Conservation (phyloP, 164 flowering plant genomes). For the Macadamia tetraphylla region DNA sequence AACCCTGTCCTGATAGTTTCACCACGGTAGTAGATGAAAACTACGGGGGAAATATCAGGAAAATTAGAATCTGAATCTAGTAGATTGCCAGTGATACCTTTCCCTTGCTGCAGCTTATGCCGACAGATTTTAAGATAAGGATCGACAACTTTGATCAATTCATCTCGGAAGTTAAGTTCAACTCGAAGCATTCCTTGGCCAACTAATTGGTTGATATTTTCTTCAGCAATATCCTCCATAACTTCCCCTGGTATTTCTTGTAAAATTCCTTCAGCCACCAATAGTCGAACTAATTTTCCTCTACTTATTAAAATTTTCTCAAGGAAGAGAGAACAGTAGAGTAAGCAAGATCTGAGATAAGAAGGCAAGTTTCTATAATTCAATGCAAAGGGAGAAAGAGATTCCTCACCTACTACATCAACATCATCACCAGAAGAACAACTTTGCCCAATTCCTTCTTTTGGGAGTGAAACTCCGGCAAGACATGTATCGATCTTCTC, state of each 20-base stretch:
- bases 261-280: too few species aligned
- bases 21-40: conserved; percentile 10
- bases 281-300: conserved; percentile 23
- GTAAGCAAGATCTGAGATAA: conserved; percentile 14
- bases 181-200: conserved; percentile 25
- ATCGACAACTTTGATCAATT: conserved; percentile 3
- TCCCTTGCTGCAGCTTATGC: not conserved
- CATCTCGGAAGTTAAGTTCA: too few species aligned
- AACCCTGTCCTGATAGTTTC: conserved; percentile 8
- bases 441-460: too few species aligned
- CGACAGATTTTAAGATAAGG: conserved; percentile 7
- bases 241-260: too few species aligned
- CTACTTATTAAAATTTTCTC: conserved; percentile 14
- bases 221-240: conserved; percentile 25
- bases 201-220: too few species aligned
- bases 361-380: too few species aligned
- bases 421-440: too few species aligned
- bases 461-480: too few species aligned
- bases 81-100: conserved; percentile 10
- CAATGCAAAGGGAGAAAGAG: too few species aligned
- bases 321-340: conserved; percentile 31
- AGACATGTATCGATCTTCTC: too few species aligned
- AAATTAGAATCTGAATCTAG: conserved; percentile 5
- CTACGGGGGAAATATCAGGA: conserved; percentile 3
- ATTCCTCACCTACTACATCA: too few species aligned